Base-by-base conservation (phyloP, 2,329 filamentous ascomycete species). In the Pleurostoma richardsiae region DNA sequence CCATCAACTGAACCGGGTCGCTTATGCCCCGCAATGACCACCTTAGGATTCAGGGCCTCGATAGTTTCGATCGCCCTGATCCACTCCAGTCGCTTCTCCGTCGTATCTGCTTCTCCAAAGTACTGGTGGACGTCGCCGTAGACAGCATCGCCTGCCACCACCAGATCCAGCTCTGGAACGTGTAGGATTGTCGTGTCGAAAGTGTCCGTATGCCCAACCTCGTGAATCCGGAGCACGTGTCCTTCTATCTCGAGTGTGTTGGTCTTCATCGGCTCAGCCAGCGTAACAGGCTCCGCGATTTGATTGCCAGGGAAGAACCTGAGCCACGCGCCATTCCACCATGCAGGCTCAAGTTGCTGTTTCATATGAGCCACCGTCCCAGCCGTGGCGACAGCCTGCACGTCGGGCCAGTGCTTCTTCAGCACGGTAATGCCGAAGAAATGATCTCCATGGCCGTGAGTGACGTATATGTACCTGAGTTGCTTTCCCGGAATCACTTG, bases 361-460 rank as follows among this genome's bases (percentile, higher is more conserved):
- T 54, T 42, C 52, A 57, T 55, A 44, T 60, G 54, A 5, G 42
- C 47, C 27, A 60, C 47, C 1, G 54, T 54, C 10, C 40, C 46
- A 6, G 42, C 41, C n/a, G 59, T 63, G 1, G 61, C 54, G 4
- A 62, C 27, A 3, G 42, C 31, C 7, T 3, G n/a, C 31, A 38
- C 42, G n/a, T 44, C 48, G 0, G 67, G 65, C 31, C 63, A 71
- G 1, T 55, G 56, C 27, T 57, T 48, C 3, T 54, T 29, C 4
- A 71, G 45, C 6, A 55, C 42, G 0, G 60, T 47, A 10, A 63
- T 47, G 40, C 65, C 64, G 44, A 69, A 65, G 49, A 57, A 71
- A 51, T 72, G 68, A 51, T 71, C 67, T 11, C 59, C 67, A 43
- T 71, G 67, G n/a, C 65, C 65, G 42, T 70, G 67, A 0, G 68